Base-by-base conservation (phyloP, 2,329 filamentous ascomycete genomes). In the Colletotrichum chlorophyti region DNA sequence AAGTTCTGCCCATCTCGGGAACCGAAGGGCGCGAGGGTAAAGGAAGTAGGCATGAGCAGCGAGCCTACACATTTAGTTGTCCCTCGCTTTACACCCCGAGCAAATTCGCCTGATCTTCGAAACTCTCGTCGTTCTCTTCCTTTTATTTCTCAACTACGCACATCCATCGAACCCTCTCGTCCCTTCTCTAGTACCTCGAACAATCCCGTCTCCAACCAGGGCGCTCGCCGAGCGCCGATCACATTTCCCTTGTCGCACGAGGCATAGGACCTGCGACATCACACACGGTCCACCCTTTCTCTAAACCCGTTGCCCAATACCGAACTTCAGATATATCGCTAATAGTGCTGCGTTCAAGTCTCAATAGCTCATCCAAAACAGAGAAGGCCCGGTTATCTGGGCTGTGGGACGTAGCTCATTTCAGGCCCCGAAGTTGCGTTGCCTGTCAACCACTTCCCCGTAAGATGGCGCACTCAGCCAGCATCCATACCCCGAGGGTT, bases 281-380 rank as follows among this genome's bases (percentile, higher is more conserved):
- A n/a, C n/a, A n/a, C n/a, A n/a, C n/a, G n/a, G n/a, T n/a, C n/a
- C n/a, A n/a, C n/a, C n/a, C n/a, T n/a, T n/a, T n/a, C n/a, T n/a
- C n/a, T n/a, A n/a, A n/a, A n/a, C n/a, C n/a, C n/a, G n/a, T n/a
- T n/a, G n/a, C n/a, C n/a, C n/a, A 35, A 42, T 58, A 58, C 34
- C 41, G 23, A 42, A 29, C 14, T 19, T 29, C 29, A 42, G n/a
- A n/a, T 27, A 53, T 47, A 58, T 53, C 35, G n/a, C 29, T 19
- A 32, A 55, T 45, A 55, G 23, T 26, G 43, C 32, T 43, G 45
- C 38, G 37, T 42, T 26, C 26, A 26, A 37, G 49, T 54, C 21
- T 48, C 49, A 37, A 42, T 47, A 48, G 27, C 27, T 17, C n/a
- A 12, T 35, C 14, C 15, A 8, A 12, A 4, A 5, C 17, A 43